phyloP scores from a whole-genome alignment of 2,329 filamentous ascomycete genomes.

The Aureobasidium zeae region DNA sequence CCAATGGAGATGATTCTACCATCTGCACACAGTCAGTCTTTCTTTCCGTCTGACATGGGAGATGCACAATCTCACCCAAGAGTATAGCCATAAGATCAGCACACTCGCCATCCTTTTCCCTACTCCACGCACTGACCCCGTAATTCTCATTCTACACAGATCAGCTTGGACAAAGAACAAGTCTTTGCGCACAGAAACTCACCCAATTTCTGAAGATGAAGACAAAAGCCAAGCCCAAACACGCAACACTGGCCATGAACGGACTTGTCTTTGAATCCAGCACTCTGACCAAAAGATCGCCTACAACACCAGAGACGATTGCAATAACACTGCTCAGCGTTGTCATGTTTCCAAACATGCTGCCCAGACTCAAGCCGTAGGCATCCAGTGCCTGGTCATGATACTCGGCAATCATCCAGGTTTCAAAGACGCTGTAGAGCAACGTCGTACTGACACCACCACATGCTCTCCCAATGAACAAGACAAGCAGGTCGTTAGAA shows the following conservation, averaged over 20 bases:
- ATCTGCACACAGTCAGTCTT: slow-evolving; percentile 25
- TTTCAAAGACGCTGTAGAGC: slow-evolving; percentile 51
- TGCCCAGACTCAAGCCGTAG: slow-evolving; percentile 38
- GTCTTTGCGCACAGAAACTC: slow-evolving; percentile 21
- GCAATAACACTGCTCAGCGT: slow-evolving; percentile 48
- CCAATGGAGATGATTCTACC: slow-evolving; percentile 44
- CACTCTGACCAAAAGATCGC: slow-evolving; percentile 42
- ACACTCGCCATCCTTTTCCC: slow-evolving; percentile 6
- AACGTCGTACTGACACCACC: slow-evolving; percentile 49
- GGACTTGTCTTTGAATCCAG: slow-evolving; percentile 45
- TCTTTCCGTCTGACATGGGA: neutral
- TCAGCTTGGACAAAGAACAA: neutral
- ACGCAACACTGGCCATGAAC: slow-evolving; percentile 39
- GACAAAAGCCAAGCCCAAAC: slow-evolving; percentile 37
- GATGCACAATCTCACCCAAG: neutral
- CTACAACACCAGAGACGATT: slow-evolving; percentile 44
- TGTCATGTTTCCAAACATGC: slow-evolving; percentile 46
- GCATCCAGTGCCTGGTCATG: slow-evolving; percentile 38
- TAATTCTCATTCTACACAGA: slow-evolving; percentile 42
- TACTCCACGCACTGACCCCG: slow-evolving; percentile 25
- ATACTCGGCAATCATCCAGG: slow-evolving; percentile 53
- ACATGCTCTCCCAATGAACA: slow-evolving; percentile 46
- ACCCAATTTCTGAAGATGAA: slow-evolving; percentile 44
- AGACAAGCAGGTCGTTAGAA: slow-evolving; percentile 35
- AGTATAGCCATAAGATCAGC: neutral